Conservation (phyloP, 345 rosid genomes). For the Bruguiera sexangula region DNA sequence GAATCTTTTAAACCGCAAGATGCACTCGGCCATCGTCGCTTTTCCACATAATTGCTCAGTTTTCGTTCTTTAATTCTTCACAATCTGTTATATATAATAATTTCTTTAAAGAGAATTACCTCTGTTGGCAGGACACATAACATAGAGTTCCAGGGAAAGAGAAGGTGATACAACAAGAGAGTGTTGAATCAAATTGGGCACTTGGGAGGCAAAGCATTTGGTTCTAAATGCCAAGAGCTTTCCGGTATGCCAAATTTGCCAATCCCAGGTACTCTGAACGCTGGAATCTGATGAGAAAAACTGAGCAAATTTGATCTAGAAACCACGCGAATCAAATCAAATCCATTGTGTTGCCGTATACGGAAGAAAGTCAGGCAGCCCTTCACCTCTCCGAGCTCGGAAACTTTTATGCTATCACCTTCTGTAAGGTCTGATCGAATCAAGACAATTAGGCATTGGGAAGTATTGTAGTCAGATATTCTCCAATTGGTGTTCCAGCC, state of each 20-base stretch:
- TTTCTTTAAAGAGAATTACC: too few relatives aligned
- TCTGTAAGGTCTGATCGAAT: conserved; percentile 11
- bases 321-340: conserved; percentile 6
- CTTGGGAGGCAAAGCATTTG: conserved; percentile 20
- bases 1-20: too few relatives aligned
- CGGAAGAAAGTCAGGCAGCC: conserved; percentile 23
- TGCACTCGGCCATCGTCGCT: too few relatives aligned
- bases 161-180: background rate
- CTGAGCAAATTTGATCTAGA: conserved; percentile 11
- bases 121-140: too few relatives aligned
- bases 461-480: background rate
- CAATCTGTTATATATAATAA: too few relatives aligned
- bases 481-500: conserved; percentile 16
- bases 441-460: conserved; percentile 16
- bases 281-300: conserved; percentile 28
- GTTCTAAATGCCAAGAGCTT: conserved; percentile 28
- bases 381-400: conserved; percentile 12
- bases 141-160: too few relatives aligned
- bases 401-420: conserved; percentile 9
- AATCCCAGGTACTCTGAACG: conserved; percentile 21
- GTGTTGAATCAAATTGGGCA: background rate
- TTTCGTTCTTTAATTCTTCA: too few relatives aligned
- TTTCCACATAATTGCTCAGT: too few relatives aligned
- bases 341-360: conserved; percentile 8
- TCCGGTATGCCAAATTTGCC: conserved; percentile 17